Percentiles rank a stretch among this genome's conserved stretches.
These are phyloP conservation scores for Ophiostoma piceae DNA, from an alignment of 2,329 filamentous ascomycete species.

Conservation along the genomic window DNA sequence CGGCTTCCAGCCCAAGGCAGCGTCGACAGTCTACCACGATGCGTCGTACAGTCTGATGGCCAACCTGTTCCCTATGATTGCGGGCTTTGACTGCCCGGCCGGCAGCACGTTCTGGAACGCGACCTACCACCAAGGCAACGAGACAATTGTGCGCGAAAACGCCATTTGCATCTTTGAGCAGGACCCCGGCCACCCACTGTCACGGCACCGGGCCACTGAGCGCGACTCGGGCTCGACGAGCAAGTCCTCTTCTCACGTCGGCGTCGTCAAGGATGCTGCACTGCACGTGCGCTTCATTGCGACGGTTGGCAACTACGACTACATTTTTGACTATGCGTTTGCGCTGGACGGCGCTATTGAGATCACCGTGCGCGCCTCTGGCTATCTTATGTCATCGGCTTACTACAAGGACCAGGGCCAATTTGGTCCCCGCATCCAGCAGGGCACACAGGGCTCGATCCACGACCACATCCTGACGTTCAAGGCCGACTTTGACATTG, in stretches of 20 bases:
- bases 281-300: conserved; percentile 44
- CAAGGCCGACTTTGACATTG: conserved; percentile 40
- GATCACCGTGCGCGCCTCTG: conserved; percentile 44
- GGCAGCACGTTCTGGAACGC: conserved; percentile 48
- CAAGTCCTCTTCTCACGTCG: conserved; percentile 35
- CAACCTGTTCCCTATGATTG: conserved; percentile 42
- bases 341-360: conserved; percentile 48
- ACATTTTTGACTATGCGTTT: conserved; percentile 47
- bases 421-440: conserved; percentile 36
- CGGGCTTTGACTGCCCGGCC: conserved; percentile 49
- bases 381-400: conserved; percentile 37
- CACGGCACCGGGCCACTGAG: conserved; percentile 43
- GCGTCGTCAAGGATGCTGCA: conserved; percentile 44
- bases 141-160: conserved; percentile 42
- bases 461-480: conserved; percentile 40
- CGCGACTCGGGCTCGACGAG: background rate
- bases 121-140: conserved; percentile 41
- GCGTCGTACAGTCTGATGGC: conserved; percentile 45
- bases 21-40: conserved; percentile 44
- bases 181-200: conserved; percentile 45
- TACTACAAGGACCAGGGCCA: conserved; percentile 34
- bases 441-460: conserved; percentile 35
- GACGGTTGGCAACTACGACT: conserved; percentile 53
- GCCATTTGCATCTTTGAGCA: conserved; percentile 54
- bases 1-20: conserved; percentile 44